Percentiles rank a stretch among this genome's conserved stretches.
Conservation (phyloP, 805 yeast species). For the Teunomyces tritomae region DNA sequence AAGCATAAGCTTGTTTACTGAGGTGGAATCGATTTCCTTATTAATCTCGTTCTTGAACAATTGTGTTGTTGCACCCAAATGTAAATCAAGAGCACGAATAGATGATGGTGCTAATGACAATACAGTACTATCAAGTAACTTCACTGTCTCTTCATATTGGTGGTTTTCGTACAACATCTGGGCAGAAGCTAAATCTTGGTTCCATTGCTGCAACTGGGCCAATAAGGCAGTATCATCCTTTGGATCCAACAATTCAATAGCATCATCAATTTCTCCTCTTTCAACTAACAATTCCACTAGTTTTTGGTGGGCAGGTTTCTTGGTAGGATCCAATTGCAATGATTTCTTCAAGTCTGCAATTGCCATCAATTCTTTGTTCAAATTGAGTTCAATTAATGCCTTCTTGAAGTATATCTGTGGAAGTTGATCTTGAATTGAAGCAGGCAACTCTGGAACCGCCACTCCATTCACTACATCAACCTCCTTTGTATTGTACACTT, state of each 20-base stretch:
- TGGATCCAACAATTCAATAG: slow-evolving; percentile 10
- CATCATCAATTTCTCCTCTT: slow-evolving; percentile 47
- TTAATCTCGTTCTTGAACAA: slow-evolving; percentile 8
- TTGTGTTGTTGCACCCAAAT: slow-evolving; percentile 17
- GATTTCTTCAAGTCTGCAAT: slow-evolving; percentile 51
- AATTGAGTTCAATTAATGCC: slow-evolving; percentile 58
- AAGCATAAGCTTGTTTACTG: slow-evolving; percentile 16
- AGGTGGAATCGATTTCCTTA: slow-evolving; percentile 4
- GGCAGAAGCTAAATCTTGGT: slow-evolving; percentile 7
- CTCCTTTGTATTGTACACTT: slow-evolving; percentile 4
- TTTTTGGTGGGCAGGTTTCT: slow-evolving; percentile 48
- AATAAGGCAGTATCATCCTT: slow-evolving; percentile 8
- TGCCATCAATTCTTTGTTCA: slow-evolving; percentile 55
- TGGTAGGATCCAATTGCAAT: slow-evolving; percentile 38
- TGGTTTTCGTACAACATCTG: slow-evolving; percentile 8
- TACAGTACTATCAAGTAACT: slow-evolving; percentile 22
- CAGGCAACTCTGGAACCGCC: background rate
- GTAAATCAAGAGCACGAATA: slow-evolving; percentile 31
- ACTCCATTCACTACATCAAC: background rate
- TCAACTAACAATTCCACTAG: slow-evolving; percentile 49
- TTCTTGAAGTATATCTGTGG: slow-evolving; percentile 54
- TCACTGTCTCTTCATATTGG: slow-evolving; percentile 23
- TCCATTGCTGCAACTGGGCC: slow-evolving; percentile 3
- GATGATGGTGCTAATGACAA: slow-evolving; percentile 43
- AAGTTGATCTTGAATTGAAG: slow-evolving; percentile 15